Base-by-base conservation (phyloP, 495 filamentous ascomycete genomes). In the Penicillium pulvis region DNA sequence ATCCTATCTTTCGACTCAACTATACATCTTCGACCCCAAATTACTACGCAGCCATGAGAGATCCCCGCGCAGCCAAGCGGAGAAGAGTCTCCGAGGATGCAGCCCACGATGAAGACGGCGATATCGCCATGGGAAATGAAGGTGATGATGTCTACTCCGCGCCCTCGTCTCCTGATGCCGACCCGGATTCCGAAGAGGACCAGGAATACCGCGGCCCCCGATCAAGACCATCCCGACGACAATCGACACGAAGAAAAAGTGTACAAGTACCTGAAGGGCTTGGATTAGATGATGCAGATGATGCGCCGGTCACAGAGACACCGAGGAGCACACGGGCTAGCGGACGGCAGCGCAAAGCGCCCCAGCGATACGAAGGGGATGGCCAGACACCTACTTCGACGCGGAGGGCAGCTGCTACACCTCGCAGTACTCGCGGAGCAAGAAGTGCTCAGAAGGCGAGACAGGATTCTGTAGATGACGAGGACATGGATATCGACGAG, bases 321-420 rank as follows among this genome's bases (percentile, higher is more conserved):
- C 70, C 73, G 16, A 58, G 55, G 50, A 71, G 71, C 12, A 46
- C 71, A 45, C 66, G 77, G 31, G 66, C 73, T 11, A 80, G 75
- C 57, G 73, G 71, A 35, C 67, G 77, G 41, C 75, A 75, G 35
- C 72, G 77, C 17, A 80, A 73, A 62, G 61, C 71, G 5, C 77
- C 75, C 8, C 64, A 71, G 59, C 64, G 72, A 57, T 76, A 63
- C 23, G 76, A 73, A 39, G 70, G 72, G 9, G 71, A 72, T 11
- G 56, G 30, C 1, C 59, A 46, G 2, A 71, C 71, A 8, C 63
- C 65, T 0, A 60, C 68, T 19, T 65, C 66, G 31, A 65, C 65
- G 23, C 63, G 64, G n/a, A 68, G 46, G 50, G 35, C 57, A 6
- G 56, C 69, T 12, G 51, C 61, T 7, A 68, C 72, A 1, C 62